These are phyloP conservation scores for Debaryomycetaceae sp. DNA, from an alignment of 1,139 yeast species.

Conservation along the genomic window DNA sequence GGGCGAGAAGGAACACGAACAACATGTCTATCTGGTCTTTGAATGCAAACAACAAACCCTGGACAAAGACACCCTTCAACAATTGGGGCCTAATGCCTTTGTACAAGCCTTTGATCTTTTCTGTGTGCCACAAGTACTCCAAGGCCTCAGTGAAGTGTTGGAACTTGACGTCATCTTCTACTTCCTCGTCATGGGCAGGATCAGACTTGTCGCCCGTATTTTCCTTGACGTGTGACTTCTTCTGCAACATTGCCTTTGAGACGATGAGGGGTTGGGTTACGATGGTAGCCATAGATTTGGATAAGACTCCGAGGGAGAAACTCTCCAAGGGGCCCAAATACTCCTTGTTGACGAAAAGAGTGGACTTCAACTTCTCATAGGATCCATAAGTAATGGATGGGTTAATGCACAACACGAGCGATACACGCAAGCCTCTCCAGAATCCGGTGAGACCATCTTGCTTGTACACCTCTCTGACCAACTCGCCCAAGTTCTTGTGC, in stretches of 20 bases:
- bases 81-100: slow-evolving; percentile 83
- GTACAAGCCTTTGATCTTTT: slow-evolving; percentile 49
- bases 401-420: slow-evolving; percentile 73
- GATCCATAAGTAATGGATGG: slow-evolving; percentile 89
- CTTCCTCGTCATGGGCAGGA: slow-evolving; percentile 24
- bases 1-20: slow-evolving; percentile 36
- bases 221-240: slow-evolving; percentile 29
- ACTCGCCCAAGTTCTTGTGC: slow-evolving; percentile 35
- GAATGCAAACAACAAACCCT: slow-evolving; percentile 80
- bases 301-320: slow-evolving; percentile 71
- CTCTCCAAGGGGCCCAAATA: slow-evolving; percentile 63
- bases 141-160: slow-evolving; percentile 42
- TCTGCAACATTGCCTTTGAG: slow-evolving; percentile 78
- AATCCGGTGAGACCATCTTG: slow-evolving; percentile 72
- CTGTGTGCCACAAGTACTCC: slow-evolving; percentile 43
- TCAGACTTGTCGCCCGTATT: slow-evolving; percentile 13
- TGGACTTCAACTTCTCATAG: slow-evolving; percentile 63
- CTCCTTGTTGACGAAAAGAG: slow-evolving; percentile 46
- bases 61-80: slow-evolving; percentile 79
- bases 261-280: slow-evolving; percentile 84
- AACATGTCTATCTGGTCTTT: slow-evolving; percentile 63
- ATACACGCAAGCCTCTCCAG: slow-evolving; percentile 84
- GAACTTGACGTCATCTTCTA: slow-evolving; percentile 32
- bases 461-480: slow-evolving; percentile 54
- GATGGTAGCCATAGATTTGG: slow-evolving; percentile 78